Percentiles rank a stretch among this genome's conserved stretches.
phyloP scores from a whole-genome alignment of 1,284 basidiomycete genomes.

The Golubevia pallescens region DNA sequence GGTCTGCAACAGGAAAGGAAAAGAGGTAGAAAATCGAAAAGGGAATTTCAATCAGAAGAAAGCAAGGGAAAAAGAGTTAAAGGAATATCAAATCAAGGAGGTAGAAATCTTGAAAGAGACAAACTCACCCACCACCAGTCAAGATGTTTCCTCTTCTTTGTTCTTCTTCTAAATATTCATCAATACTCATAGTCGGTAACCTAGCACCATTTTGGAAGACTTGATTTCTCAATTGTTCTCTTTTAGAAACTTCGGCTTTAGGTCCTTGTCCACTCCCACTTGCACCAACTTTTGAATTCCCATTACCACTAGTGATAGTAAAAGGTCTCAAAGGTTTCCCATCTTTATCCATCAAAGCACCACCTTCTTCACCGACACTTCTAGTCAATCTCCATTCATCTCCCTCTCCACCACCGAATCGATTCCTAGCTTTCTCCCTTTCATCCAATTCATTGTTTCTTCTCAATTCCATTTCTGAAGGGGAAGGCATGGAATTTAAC shows the following conservation, averaged over 20 bases:
- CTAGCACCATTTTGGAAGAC: too few relatives aligned
- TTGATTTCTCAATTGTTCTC: too few relatives aligned
- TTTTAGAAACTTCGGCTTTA: background rate
- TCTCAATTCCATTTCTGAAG: conserved; percentile 2
- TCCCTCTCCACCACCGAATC: conserved; percentile 6
- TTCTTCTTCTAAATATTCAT: conserved; percentile 92
- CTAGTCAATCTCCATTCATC: conserved; percentile 37
- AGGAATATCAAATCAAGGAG: too few relatives aligned
- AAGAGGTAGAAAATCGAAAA: background rate
- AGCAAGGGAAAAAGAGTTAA: conserved; percentile 7
- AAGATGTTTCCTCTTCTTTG: conserved; percentile 82
- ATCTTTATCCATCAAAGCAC: conserved; percentile 34
- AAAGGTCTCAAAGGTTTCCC: conserved; percentile 58
- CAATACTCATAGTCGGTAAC: conserved; percentile 93
- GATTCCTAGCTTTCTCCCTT: background rate
- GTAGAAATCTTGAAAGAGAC: too few relatives aligned
- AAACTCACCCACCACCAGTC: conserved; percentile 78
- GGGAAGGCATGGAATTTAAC: conserved; percentile 36
- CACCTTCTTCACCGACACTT: conserved; percentile 11
- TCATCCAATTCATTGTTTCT: conserved; percentile 3
- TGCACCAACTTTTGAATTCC: background rate
- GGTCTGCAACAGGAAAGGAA: conserved; percentile 68
- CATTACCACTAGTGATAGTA: conserved; percentile 27
- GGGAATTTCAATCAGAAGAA: background rate
- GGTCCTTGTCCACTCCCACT: conserved; percentile 4